Evolutionary conservation across 805 yeast species (phyloP).

Genomic region (Wickerhamomyces xylosicus): DNA sequence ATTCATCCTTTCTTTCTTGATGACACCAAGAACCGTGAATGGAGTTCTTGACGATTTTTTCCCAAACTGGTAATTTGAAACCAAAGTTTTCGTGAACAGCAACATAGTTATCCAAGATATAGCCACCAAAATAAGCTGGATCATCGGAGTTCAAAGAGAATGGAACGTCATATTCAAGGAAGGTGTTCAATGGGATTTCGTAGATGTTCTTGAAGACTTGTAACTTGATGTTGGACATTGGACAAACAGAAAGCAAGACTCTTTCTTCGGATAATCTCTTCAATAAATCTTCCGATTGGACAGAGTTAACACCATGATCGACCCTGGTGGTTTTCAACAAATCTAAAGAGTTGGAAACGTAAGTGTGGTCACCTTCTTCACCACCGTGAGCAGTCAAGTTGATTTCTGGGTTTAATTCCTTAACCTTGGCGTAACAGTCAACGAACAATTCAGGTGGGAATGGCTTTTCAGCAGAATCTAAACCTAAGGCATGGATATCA

Average conservation of each 20-base stretch:
- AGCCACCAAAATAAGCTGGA: conserved; percentile 83
- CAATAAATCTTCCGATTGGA: conserved; percentile 43
- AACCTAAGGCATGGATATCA: conserved; percentile 65
- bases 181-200: conserved; percentile 54
- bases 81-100: conserved; percentile 58
- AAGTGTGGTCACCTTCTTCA: conserved; percentile 78
- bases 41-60: conserved; percentile 49
- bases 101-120: conserved; percentile 64
- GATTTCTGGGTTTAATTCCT: conserved; percentile 37
- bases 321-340: conserved; percentile 54
- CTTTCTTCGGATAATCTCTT: conserved; percentile 43
- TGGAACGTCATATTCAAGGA: conserved; percentile 53
- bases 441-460: conserved; percentile 64
- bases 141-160: conserved; percentile 73
- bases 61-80: conserved; percentile 53
- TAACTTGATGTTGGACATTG: conserved; percentile 65
- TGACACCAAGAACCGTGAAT: conserved; percentile 68
- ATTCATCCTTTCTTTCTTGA: conserved; percentile 41
- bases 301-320: conserved; percentile 71
- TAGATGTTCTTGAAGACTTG: conserved; percentile 61
- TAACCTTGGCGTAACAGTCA: conserved; percentile 48
- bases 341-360: conserved; percentile 48
- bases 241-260: conserved; percentile 63
- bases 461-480: conserved; percentile 71
- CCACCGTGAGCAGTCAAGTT: conserved; percentile 82